Conservation (phyloP, 305 asterid species). For the Fraxinus sp. region DNA sequence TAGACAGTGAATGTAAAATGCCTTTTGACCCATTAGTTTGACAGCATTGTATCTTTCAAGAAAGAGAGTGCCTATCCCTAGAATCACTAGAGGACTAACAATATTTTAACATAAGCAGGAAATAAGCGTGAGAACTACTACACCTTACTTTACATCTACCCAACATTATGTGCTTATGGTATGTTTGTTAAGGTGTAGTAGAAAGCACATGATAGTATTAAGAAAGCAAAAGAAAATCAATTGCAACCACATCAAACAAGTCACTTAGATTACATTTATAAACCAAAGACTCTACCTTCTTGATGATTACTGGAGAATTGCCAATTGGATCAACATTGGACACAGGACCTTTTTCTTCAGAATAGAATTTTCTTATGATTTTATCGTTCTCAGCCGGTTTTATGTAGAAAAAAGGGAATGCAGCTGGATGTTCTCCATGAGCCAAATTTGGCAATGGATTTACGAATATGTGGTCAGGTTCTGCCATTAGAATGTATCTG, state of each 20-base stretch:
- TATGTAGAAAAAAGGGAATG: conserved; percentile 91
- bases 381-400: conserved; percentile 70
- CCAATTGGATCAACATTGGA: conserved; percentile 92
- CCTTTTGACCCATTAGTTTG: background rate
- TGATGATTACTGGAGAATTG: conserved; percentile 91
- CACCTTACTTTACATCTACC: background rate
- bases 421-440: conserved; percentile 78
- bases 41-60: background rate
- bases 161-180: background rate
- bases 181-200: background rate
- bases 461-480: conserved; percentile 88
- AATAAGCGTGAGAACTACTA: background rate
- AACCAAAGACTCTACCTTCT: conserved; percentile 56
- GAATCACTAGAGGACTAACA: background rate
- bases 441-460: conserved; percentile 96
- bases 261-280: background rate
- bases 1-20: background rate
- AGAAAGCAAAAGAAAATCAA: conserved; percentile 10
- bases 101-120: background rate
- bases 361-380: conserved; percentile 76
- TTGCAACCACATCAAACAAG: conserved; percentile 10
- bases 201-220: background rate
- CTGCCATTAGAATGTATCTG: conserved; percentile 99
- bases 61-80: background rate
- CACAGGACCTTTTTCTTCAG: conserved; percentile 83